Percentiles rank a stretch among this genome's conserved stretches.
phyloP scores from a whole-genome alignment of 139 green algal species.

The Coelastrella sp. region DNA sequence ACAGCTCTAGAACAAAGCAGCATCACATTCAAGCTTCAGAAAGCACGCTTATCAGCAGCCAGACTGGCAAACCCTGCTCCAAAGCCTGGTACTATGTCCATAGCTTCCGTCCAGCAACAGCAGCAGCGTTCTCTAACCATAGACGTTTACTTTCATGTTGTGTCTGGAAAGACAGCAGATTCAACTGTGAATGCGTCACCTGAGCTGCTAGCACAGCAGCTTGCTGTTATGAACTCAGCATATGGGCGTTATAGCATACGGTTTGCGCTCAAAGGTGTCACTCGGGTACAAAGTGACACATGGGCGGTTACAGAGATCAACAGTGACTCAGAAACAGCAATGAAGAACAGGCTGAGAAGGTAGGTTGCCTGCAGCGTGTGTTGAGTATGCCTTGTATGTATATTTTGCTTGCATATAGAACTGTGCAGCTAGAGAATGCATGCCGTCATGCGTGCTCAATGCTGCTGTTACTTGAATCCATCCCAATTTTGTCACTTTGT shows the following conservation, averaged over 20 bases:
- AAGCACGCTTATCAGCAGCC: background rate
- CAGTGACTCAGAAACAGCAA: conserved; percentile 4
- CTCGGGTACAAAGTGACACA: conserved; percentile 2
- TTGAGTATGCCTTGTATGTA: no score
- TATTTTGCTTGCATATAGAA: no score
- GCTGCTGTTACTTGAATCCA: no score
- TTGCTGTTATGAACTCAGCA: conserved; percentile 24
- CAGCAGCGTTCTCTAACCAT: background rate
- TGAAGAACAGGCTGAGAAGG: conserved; percentile 26
- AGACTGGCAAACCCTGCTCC: background rate
- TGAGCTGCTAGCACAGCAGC: conserved; percentile 9
- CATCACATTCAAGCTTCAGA: background rate
- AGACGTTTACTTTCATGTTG: conserved; percentile 34
- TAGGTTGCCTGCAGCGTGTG: no score
- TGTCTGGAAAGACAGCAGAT: background rate
- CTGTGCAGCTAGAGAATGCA: no score
- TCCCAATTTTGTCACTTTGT: no score
- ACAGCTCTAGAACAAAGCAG: background rate
- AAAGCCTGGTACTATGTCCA: conserved; percentile 13
- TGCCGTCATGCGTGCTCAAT: no score
- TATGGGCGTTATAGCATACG: conserved; percentile 11
- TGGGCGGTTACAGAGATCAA: conserved; percentile 37
- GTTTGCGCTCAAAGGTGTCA: conserved; percentile 24
- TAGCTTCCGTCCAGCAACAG: background rate
- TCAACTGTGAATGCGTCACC: background rate